Evolutionary conservation across 1,284 basidiomycete species (phyloP).

Genomic region (Trichosporon coremiiforme): DNA sequence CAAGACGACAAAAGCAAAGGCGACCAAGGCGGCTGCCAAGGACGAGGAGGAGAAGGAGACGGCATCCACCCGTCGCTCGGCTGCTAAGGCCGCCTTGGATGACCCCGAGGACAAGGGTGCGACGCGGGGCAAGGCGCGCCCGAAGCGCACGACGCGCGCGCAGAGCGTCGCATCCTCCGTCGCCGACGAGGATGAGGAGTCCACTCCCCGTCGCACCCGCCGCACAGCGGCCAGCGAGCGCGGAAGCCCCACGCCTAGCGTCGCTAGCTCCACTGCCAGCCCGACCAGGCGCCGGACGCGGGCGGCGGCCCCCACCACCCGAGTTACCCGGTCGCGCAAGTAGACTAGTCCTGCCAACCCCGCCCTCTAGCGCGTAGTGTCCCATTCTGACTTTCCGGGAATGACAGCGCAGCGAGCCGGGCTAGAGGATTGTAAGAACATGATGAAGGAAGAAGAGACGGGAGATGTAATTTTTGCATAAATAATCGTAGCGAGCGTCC

Average conservation of each 20-base stretch:
- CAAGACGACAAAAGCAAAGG: slow-evolving; percentile 30
- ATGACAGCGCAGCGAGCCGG: neutral
- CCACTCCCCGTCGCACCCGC: slow-evolving; percentile 35
- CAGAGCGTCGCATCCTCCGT: slow-evolving; percentile 35
- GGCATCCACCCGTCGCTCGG: slow-evolving; percentile 26
- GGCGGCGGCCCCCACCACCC: slow-evolving; percentile 33
- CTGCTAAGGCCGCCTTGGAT: slow-evolving; percentile 32
- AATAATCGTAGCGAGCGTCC: neutral
- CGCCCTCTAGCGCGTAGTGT: neutral
- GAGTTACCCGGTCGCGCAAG: slow-evolving; percentile 34
- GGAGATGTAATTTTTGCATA: neutral
- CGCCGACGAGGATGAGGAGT: slow-evolving; percentile 12
- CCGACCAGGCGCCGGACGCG: slow-evolving; percentile 17
- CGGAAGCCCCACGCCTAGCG: slow-evolving; percentile 50
- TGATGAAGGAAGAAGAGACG: neutral
- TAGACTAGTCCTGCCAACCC: neutral
- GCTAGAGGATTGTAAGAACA: neutral
- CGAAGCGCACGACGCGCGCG: slow-evolving; percentile 26
- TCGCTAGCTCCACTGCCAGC: slow-evolving; percentile 32
- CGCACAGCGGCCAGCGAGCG: slow-evolving; percentile 37
- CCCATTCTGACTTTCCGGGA: neutral
- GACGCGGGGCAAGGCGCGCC: slow-evolving; percentile 22
- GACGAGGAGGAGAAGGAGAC: slow-evolving; percentile 35
- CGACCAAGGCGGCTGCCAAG: slow-evolving; percentile 39
- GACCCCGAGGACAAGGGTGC: slow-evolving; percentile 20